Percentiles rank a stretch among this genome's conserved stretches.
phyloP scores from a whole-genome alignment of 768 basidiomycete genomes.

The Trametes elegans region DNA sequence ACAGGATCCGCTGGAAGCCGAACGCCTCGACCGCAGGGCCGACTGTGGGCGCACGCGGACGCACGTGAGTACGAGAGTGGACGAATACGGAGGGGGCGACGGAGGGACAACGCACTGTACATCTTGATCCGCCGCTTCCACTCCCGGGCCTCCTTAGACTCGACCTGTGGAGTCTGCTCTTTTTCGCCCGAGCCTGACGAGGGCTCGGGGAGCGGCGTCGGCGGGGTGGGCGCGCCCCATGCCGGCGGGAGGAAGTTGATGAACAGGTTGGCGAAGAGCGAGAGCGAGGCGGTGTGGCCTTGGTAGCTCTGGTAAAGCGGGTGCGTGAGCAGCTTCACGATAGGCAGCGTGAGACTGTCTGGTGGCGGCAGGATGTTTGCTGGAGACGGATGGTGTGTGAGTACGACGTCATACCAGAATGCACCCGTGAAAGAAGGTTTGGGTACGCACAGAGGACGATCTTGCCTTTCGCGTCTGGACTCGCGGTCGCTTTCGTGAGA shows the following conservation, averaged over 20 bases:
- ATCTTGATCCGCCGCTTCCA: slow-evolving; percentile 73
- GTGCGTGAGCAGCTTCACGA: slow-evolving; percentile 78
- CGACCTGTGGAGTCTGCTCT: slow-evolving; percentile 6
- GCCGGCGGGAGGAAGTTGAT: slow-evolving; percentile 76
- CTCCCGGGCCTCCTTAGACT: slow-evolving; percentile 53
- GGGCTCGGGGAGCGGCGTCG: slow-evolving; percentile 38
- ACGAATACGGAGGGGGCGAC: not conserved
- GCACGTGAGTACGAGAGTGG: slow-evolving; percentile 1
- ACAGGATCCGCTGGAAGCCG: slow-evolving; percentile 79
- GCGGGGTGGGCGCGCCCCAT: slow-evolving; percentile 59
- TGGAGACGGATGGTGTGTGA: slow-evolving; percentile 27
- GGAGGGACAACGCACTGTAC: slow-evolving; percentile 60
- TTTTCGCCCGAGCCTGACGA: slow-evolving; percentile 28
- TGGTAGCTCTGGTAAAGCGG: slow-evolving; percentile 73
- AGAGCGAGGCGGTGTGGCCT: slow-evolving; percentile 66
- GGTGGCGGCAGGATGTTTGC: slow-evolving; percentile 82
- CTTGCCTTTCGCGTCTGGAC: slow-evolving; percentile 37
- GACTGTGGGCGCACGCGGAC: slow-evolving; percentile 41
- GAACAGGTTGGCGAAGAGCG: slow-evolving; percentile 67
- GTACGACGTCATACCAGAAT: too few relatives aligned
- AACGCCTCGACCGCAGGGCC: slow-evolving; percentile 84
- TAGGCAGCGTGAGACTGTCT: slow-evolving; percentile 64
- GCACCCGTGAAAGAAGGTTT: too few relatives aligned
- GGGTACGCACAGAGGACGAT: slow-evolving; percentile 62
- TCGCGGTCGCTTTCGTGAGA: slow-evolving; percentile 56